Base-by-base conservation (phyloP, 2,329 filamentous ascomycete species). In the Diaporthe ampelina region DNA sequence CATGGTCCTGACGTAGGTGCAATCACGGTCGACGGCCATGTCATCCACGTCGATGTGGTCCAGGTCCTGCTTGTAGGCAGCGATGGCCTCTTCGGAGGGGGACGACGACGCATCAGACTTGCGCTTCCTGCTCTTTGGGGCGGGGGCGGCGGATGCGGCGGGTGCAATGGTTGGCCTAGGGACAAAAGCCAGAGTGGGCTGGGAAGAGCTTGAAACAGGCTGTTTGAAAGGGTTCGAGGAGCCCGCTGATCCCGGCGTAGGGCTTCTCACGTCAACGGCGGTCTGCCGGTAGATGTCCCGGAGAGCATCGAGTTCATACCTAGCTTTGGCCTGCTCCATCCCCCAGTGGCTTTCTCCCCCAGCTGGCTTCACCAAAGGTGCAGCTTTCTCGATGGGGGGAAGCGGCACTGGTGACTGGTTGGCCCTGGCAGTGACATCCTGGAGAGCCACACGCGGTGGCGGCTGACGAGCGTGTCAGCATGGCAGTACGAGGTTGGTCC, bases 361-460 rank as follows among this genome's bases (percentile, higher is more conserved):
- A 2, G 40, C 17, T 43, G 40, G 40, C 40, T 43, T 43, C 40
- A 43, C 40, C 4, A 19, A 1, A 40, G 54, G 17, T 19, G 21
- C 3, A 26, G 17, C n/a, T 4, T 70, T 70, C 8, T 5, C 26
- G 11, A 77, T 40, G 37, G 73, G 67, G 68, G 75, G 69, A 45
- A 77, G 24, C 48, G 57, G 74, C 24, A 73, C 77, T 6, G 76
- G 81, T 59, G 68, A 72, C 21, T 73, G 70, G n/a, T 78, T 45
- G 82, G 83, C 78, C 70, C 78, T 59, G 81, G 84, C 74, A 79
- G 81, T 35, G 59, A 80, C 59, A 74, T 79, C 29, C 82, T 82
- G 79, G 73, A 77, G 43, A 61, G 74, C 40, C 78, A 13, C 17
- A 54, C 72, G 63, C 24, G 43, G 54, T 17, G 54, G 54, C 29